Evolutionary conservation across 352 stramenopile species (phyloP).

Genomic region (Phytophthora podocarpi): DNA sequence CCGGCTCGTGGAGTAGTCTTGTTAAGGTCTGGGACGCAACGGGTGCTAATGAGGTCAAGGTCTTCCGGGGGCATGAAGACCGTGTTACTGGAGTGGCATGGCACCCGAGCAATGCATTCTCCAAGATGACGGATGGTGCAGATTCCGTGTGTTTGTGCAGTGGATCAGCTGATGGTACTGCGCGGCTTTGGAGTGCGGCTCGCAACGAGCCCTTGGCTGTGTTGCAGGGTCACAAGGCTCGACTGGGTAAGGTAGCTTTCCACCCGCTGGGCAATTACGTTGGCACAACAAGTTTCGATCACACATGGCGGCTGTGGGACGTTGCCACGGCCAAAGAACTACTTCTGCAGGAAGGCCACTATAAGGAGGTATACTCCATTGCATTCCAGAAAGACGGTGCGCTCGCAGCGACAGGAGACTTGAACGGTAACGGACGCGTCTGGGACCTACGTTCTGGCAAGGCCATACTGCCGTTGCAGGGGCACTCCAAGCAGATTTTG

Average conservation of each 20-base stretch:
- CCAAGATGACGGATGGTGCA: constrained; percentile 62
- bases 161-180: constrained; percentile 79
- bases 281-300: constrained; percentile 96
- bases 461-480: constrained; percentile 86
- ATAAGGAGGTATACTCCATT: constrained; percentile 94
- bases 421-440: constrained; percentile 92
- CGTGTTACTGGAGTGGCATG: constrained; percentile 89
- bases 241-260: constrained; percentile 91
- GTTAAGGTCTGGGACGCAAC: constrained; percentile 95
- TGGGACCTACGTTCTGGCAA: constrained; percentile 98
- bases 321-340: constrained; percentile 91
- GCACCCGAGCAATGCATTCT: constrained; percentile 64
- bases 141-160: constrained; percentile 75
- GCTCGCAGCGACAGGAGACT: constrained; percentile 94
- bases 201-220: constrained; percentile 61
- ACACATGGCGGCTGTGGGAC: constrained; percentile 98
- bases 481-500: constrained; percentile 96
- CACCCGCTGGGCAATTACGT: constrained; percentile 94
- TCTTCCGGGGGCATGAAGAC: constrained; percentile 88
- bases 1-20: constrained; percentile 92
- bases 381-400: constrained; percentile 96
- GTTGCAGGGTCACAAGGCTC: constrained; percentile 72
- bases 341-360: constrained; percentile 97
- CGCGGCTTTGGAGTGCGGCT: constrained; percentile 69
- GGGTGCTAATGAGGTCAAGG: constrained; percentile 64